phyloP scores from a whole-genome alignment of 2,329 filamentous ascomycete species.

The Colletotrichum tamarilloi region DNA sequence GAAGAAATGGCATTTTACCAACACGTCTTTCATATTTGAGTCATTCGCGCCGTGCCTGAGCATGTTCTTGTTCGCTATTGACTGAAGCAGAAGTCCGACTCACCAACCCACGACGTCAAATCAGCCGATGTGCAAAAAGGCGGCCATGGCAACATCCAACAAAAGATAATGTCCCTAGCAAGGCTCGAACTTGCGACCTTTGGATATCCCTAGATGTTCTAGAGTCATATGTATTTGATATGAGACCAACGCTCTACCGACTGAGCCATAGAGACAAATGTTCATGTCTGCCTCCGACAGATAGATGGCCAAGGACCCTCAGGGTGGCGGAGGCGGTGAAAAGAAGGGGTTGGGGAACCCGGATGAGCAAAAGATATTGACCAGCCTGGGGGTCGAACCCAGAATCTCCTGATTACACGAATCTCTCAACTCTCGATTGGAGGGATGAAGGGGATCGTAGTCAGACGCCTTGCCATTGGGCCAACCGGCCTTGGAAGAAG shows the following conservation, averaged over 20 bases:
- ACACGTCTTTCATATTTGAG: neutral
- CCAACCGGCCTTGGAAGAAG: slow-evolving; percentile 39
- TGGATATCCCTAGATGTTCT: slow-evolving; percentile 13
- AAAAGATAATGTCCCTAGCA: slow-evolving; percentile 12
- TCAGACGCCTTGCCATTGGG: slow-evolving; percentile 57
- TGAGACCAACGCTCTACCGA: slow-evolving; percentile 13
- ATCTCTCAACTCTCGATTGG: neutral
- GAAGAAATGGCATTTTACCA: neutral
- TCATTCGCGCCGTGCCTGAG: too few species aligned
- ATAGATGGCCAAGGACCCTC: neutral
- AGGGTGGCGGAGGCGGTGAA: neutral
- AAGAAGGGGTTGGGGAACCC: neutral
- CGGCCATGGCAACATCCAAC: neutral
- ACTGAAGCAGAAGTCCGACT: too few species aligned
- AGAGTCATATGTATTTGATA: neutral
- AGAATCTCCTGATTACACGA: slow-evolving; percentile 35
- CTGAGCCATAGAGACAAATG: slow-evolving; percentile 10
- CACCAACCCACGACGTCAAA: neutral
- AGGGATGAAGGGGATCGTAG: slow-evolving; percentile 43
- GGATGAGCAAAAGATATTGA: slow-evolving; percentile 15
- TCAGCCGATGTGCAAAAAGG: neutral
- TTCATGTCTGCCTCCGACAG: accelerated
- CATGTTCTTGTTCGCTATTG: too few species aligned
- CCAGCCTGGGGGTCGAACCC: slow-evolving; percentile 37
- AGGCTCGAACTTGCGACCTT: slow-evolving; percentile 29